These are phyloP conservation scores for Triticum turgidum DNA, from an alignment of 176 grass and related monocot genomes.

Conservation along the genomic window DNA sequence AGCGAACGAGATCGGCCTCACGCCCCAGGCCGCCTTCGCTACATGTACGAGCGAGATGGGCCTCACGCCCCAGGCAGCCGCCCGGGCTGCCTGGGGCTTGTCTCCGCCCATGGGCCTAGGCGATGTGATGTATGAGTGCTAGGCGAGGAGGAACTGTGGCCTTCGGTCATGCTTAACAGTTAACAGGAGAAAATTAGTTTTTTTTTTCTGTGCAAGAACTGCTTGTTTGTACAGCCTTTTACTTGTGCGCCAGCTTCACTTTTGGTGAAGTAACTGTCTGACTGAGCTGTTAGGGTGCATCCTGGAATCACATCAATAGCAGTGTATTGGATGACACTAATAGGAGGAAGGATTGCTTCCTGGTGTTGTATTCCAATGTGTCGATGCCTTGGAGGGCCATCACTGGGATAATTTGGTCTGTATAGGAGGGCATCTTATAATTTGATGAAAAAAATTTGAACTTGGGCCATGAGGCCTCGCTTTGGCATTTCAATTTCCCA, in stretches of 20 bases:
- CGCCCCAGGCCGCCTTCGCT: too few relatives aligned
- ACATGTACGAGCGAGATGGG: too few relatives aligned
- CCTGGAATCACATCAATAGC: not conserved
- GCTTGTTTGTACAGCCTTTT: not conserved
- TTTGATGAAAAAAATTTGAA: too few relatives aligned
- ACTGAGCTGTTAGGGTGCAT: too few relatives aligned
- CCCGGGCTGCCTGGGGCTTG: too few relatives aligned
- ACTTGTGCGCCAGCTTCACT: too few relatives aligned
- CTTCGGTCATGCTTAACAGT: not conserved
- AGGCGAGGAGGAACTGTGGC: not conserved
- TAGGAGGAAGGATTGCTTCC: not conserved
- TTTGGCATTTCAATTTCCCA: not conserved
- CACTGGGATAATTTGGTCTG: not conserved
- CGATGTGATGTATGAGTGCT: not conserved
- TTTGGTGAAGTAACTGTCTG: too few relatives aligned
- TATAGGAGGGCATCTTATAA: not conserved
- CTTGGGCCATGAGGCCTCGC: not conserved
- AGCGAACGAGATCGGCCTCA: too few relatives aligned
- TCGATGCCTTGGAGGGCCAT: not conserved
- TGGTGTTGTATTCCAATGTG: not conserved
- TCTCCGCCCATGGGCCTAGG: not conserved
- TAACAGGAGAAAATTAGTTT: not conserved
- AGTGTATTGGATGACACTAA: not conserved
- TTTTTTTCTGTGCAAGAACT: not conserved
- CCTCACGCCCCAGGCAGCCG: too few relatives aligned